Conservation (phyloP, 805 yeast genomes). For the Saturnispora zaruensis region DNA sequence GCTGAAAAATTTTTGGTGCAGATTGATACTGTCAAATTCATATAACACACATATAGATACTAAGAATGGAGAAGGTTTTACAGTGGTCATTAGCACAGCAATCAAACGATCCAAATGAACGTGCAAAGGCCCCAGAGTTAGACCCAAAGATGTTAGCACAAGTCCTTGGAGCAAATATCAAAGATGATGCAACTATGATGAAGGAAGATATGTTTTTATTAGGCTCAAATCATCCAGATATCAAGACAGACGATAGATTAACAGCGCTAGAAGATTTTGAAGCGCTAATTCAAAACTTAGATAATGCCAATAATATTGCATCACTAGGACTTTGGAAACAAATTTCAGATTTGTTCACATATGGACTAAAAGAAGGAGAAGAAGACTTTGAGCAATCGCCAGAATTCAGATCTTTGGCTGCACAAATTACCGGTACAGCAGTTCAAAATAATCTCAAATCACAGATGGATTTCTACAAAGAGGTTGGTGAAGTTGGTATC, state of each 20-base stretch:
- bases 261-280: conserved; percentile 86
- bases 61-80: conserved; percentile 73
- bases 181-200: conserved; percentile 89
- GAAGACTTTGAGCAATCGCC: conserved; percentile 27
- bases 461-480: conserved; percentile 56
- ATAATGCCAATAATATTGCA: conserved; percentile 89
- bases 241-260: conserved; percentile 52
- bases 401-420: conserved; percentile 46
- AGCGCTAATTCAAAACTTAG: conserved; percentile 86
- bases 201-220: conserved; percentile 60
- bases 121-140: conserved; percentile 53
- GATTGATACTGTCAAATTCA: neutral
- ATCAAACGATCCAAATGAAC: conserved; percentile 62
- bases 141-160: conserved; percentile 76
- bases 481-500: conserved; percentile 37
- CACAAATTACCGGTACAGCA: conserved; percentile 61
- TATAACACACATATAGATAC: neutral
- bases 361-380: conserved; percentile 38
- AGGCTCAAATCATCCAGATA: conserved; percentile 38
- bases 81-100: conserved; percentile 88
- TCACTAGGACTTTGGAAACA: conserved; percentile 67
- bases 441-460: conserved; percentile 81
- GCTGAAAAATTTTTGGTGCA: neutral
- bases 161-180: conserved; percentile 55
- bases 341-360: conserved; percentile 41